Evolutionary conservation across 257 asterid genomes (phyloP).

Genomic region (Forsythia suspensa): DNA sequence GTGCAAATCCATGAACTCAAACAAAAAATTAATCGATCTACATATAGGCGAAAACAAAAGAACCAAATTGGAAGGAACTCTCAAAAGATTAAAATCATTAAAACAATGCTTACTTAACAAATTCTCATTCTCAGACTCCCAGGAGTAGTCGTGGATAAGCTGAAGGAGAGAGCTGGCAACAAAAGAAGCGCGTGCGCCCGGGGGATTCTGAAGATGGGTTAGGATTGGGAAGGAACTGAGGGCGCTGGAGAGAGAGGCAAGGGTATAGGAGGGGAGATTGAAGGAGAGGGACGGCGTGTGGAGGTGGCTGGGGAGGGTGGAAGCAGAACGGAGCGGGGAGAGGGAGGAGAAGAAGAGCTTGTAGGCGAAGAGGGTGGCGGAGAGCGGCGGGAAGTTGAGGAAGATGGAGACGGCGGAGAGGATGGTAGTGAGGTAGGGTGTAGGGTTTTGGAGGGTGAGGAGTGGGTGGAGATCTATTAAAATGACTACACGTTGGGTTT

Average conservation of each 20-base stretch:
- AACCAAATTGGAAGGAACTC: slow-evolving; percentile 57
- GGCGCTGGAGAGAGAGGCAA: slow-evolving; percentile 44
- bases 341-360: slow-evolving; percentile 82
- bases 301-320: slow-evolving; percentile 42
- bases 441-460: slow-evolving; percentile 46
- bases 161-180: slow-evolving; percentile 61
- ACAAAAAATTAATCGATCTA: slow-evolving; percentile 33
- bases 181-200: slow-evolving; percentile 33
- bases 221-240: slow-evolving; percentile 37
- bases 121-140: slow-evolving; percentile 61
- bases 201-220: slow-evolving; percentile 27
- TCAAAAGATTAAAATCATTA: slow-evolving; percentile 23
- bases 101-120: slow-evolving; percentile 32
- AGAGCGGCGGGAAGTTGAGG: slow-evolving; percentile 60
- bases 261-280: slow-evolving; percentile 36
- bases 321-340: slow-evolving; percentile 58
- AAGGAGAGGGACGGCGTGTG: slow-evolving; percentile 42
- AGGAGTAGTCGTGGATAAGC: slow-evolving; percentile 62
- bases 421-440: slow-evolving; percentile 52
- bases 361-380: slow-evolving; percentile 63
- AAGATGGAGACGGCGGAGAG: slow-evolving; percentile 57
- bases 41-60: slow-evolving; percentile 60
- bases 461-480: slow-evolving; percentile 82
- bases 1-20: slow-evolving; percentile 35
- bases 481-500: slow-evolving; percentile 66